Conservation (phyloP, 2,329 filamentous ascomycete genomes). For the Fusarium sp. region DNA sequence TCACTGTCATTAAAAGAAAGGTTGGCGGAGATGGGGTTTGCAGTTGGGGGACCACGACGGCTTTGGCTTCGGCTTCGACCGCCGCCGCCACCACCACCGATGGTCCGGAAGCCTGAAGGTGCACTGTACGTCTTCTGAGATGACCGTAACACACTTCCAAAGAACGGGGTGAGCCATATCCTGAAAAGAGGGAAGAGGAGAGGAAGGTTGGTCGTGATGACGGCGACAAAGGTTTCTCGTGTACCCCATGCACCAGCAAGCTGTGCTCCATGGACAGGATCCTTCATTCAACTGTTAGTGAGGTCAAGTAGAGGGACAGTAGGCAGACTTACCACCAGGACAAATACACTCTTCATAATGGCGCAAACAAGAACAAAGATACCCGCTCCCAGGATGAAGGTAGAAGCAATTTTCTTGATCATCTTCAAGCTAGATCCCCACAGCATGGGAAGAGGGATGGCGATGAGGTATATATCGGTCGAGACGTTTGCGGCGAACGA, state of each 20-base stretch:
- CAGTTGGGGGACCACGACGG: constrained; percentile 45
- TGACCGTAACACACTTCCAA: constrained; percentile 46
- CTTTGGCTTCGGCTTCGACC: constrained; percentile 44
- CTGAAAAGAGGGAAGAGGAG: constrained; percentile 55
- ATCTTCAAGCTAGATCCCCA: constrained; percentile 48
- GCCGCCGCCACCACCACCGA: constrained; percentile 50
- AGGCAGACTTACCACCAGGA: constrained; percentile 46
- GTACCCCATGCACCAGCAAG: constrained; percentile 51
- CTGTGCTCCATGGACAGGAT: constrained; percentile 50
- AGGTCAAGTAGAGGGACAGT: rapidly evolving
- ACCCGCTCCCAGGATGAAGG: constrained; percentile 50
- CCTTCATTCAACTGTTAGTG: constrained; percentile 35
- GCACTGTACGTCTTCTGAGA: constrained; percentile 50
- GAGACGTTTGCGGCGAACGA: constrained; percentile 59
- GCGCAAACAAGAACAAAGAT: constrained; percentile 52
- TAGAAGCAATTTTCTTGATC: constrained; percentile 50
- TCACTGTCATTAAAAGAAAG: constrained; percentile 51
- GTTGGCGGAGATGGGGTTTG: constrained; percentile 48
- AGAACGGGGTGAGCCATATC: constrained; percentile 49
- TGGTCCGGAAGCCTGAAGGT: constrained; percentile 51
- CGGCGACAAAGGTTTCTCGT: constrained; percentile 53
- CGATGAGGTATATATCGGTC: constrained; percentile 65
- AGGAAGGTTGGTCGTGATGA: constrained; percentile 52
- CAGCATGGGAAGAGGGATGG: constrained; percentile 62
- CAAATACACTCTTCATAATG: constrained; percentile 49